Evolutionary conservation across 2,329 filamentous ascomycete genomes (phyloP).

Genomic region (Torrubiellomyces zombiae): DNA sequence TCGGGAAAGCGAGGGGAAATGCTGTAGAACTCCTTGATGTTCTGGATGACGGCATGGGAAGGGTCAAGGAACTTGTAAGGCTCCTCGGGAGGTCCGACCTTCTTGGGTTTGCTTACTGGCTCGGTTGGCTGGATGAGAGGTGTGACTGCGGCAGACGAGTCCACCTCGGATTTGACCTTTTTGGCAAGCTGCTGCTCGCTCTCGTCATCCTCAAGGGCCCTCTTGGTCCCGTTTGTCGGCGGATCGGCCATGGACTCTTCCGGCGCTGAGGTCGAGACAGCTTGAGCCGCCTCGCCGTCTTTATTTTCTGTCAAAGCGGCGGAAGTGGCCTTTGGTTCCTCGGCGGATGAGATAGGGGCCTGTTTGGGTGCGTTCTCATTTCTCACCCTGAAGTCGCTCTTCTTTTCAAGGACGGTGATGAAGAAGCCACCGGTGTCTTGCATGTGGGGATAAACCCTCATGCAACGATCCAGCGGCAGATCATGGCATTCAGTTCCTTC

Average conservation of each 20-base stretch:
- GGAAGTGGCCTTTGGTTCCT: conserved; percentile 3
- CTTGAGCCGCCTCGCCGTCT: conserved; percentile 9
- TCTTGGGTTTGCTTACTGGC: conserved; percentile 18
- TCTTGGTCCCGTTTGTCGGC: conserved; percentile 18
- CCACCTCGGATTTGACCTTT: conserved; percentile 27
- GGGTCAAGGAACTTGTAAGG: conserved; percentile 80
- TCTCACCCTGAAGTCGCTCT: conserved; percentile 64
- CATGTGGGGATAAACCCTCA: conserved; percentile 85
- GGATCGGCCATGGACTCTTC: conserved; percentile 14
- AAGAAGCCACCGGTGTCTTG: conserved; percentile 98
- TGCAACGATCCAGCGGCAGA: conserved; percentile 75
- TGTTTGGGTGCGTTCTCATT: conserved; percentile 43
- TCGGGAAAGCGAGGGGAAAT: conserved; percentile 71
- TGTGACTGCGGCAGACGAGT: conserved; percentile 5
- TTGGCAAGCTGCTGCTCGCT: conserved; percentile 25
- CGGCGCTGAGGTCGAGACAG: conserved; percentile 11
- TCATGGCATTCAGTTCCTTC: conserved; percentile 34
- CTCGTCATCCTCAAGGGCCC: conserved; percentile 18
- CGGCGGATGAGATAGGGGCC: conserved; percentile 1
- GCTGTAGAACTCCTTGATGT: conserved; percentile 72
- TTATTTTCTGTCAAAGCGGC: conserved; percentile 6
- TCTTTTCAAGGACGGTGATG: conserved; percentile 88
- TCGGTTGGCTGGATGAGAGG: conserved; percentile 6
- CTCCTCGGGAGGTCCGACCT: conserved; percentile 55
- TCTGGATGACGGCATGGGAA: conserved; percentile 57